phyloP scores from a whole-genome alignment of 2,329 filamentous ascomycete genomes.

The Lasiodiplodia hormozganensis region DNA sequence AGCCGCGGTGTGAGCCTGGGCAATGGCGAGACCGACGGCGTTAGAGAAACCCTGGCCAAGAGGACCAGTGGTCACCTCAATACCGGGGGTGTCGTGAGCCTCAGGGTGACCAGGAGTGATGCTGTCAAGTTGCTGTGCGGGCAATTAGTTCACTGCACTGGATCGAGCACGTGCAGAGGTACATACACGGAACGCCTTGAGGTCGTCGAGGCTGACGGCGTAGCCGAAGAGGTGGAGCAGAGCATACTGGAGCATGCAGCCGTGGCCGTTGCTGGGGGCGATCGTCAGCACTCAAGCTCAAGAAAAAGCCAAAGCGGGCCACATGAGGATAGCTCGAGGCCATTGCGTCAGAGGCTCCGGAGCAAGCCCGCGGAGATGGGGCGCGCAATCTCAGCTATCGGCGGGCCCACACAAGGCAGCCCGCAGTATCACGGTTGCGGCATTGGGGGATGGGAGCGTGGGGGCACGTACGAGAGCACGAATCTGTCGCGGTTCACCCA shows the following conservation, averaged over 20 bases:
- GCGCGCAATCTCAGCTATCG: conserved; percentile 8
- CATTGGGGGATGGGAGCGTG: not conserved
- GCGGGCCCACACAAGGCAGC: not conserved
- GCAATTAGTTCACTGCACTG: conserved; percentile 8
- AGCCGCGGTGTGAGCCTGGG: conserved; percentile 88
- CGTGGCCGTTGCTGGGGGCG: conserved; percentile 84
- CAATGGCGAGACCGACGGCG: conserved; percentile 96
- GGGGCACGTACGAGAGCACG: conserved; percentile 87
- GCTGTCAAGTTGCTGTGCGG: conserved; percentile 67
- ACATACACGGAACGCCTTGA: conserved; percentile 95
- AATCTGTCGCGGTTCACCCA: conserved; percentile 99
- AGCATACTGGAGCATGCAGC: conserved; percentile 99
- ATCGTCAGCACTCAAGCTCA: not conserved
- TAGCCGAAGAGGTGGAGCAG: conserved; percentile 97
- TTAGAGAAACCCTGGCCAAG: conserved; percentile 98
- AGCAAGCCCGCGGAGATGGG: conserved; percentile 10
- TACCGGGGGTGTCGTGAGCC: conserved; percentile 91
- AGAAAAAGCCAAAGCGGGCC: conserved; percentile 11
- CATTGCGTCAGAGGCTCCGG: conserved; percentile 25
- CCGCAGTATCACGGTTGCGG: not conserved
- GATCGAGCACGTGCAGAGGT: conserved; percentile 13
- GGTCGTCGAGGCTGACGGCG: conserved; percentile 81
- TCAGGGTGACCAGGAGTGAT: conserved; percentile 97
- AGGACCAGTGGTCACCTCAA: conserved; percentile 98
- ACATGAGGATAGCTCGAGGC: conserved; percentile 11